Evolutionary conservation across 208 protist species (phyloP).

Genomic region (Perkinsela sp.): DNA sequence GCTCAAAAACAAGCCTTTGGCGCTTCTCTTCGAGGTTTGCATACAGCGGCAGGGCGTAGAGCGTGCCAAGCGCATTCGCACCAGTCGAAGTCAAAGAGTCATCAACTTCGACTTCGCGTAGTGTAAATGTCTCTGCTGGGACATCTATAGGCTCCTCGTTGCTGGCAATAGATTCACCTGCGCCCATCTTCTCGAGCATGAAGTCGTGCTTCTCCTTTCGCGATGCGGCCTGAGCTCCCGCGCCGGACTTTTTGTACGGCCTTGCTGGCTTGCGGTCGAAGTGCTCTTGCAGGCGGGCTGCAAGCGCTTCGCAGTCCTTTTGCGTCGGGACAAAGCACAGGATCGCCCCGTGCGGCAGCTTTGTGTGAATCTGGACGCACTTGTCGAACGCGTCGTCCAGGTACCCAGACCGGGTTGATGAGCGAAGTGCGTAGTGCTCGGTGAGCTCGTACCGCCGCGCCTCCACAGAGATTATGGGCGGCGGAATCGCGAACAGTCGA

Average conservation of each 20-base stretch:
- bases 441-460: constrained; percentile 83
- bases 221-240: background rate
- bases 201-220: constrained; percentile 7
- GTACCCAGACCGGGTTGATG: constrained; percentile 73
- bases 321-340: constrained; percentile 90
- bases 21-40: constrained; percentile 65
- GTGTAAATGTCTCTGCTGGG: constrained; percentile 2
- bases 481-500: constrained; percentile 68
- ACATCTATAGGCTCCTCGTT: constrained; percentile 2
- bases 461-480: constrained; percentile 76
- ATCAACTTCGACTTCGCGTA: constrained; percentile 14
- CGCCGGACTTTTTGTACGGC: background rate
- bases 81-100: constrained; percentile 9
- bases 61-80: constrained; percentile 42
- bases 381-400: constrained; percentile 73
- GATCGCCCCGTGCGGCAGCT: constrained; percentile 82
- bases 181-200: background rate
- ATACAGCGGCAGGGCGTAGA: constrained; percentile 94
- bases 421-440: constrained; percentile 73
- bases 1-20: constrained; percentile 75
- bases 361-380: constrained; percentile 81
- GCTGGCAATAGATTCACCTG: constrained; percentile 1
- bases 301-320: constrained; percentile 72
- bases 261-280: constrained; percentile 22
- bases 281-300: constrained; percentile 30